phyloP scores from a whole-genome alignment of 306 rosid genomes.

The Clitoria ternatea region DNA sequence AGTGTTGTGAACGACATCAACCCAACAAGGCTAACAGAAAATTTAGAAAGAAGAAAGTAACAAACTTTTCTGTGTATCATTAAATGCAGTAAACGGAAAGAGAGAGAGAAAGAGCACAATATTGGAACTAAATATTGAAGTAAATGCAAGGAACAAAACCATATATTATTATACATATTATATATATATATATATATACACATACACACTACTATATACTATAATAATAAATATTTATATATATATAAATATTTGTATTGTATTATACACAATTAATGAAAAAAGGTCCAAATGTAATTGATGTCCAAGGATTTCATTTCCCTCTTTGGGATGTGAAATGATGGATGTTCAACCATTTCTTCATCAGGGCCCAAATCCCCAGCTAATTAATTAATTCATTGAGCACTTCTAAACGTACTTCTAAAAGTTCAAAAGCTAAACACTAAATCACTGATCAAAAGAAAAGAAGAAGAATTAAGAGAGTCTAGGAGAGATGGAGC shows the following conservation, averaged over 20 bases:
- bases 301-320: conserved; percentile 14
- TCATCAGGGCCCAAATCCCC: conserved; percentile 40
- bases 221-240: not conserved
- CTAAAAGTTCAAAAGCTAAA: conserved; percentile 23
- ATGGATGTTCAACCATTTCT: conserved; percentile 23
- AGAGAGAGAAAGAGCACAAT: not conserved
- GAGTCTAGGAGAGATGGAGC: conserved; percentile 9
- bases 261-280: conserved; percentile 50
- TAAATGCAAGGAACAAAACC: conserved; percentile 11
- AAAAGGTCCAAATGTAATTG: conserved; percentile 27
- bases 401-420: conserved; percentile 16
- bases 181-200: not conserved
- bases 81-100: conserved; percentile 36
- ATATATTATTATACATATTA: not conserved
- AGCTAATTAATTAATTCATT: conserved; percentile 30
- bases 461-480: not conserved
- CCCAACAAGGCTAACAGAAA: conserved; percentile 46
- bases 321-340: conserved; percentile 22
- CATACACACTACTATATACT: not conserved
- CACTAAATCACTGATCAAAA: conserved; percentile 24
- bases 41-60: conserved; percentile 33
- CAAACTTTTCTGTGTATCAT: conserved; percentile 39
- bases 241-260: conserved; percentile 19
- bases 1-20: conserved; percentile 36
- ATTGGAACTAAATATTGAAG: not conserved